Evolutionary conservation across 1,284 basidiomycete species (phyloP).

Genomic region (Boletus holoroseus): DNA sequence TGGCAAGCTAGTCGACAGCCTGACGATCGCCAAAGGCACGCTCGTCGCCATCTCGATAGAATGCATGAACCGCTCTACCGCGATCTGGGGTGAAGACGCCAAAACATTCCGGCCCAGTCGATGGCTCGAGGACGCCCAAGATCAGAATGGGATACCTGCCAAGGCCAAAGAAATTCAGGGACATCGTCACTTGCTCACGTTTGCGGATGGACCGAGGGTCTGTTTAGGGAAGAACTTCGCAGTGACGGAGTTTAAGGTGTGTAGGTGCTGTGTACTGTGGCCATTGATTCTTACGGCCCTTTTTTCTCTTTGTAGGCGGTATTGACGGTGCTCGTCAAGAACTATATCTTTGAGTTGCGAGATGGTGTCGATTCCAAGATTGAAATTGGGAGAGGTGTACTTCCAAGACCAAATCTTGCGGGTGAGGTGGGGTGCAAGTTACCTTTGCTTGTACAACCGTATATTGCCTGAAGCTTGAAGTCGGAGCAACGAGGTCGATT

Average conservation of each 20-base stretch:
- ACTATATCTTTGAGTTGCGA: constrained; percentile 20
- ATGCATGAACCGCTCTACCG: constrained; percentile 43
- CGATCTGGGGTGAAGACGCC: constrained; percentile 41
- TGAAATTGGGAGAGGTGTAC: constrained; percentile 13
- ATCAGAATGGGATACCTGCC: constrained; percentile 14
- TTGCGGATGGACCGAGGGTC: constrained; percentile 37
- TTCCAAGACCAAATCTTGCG: constrained; percentile 21
- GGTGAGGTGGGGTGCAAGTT: constrained; percentile 24
- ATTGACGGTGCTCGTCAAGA: constrained; percentile 19
- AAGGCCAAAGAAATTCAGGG: constrained; percentile 38
- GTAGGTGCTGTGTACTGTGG: background rate
- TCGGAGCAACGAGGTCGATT: too few species aligned
- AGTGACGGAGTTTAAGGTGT: constrained; percentile 45
- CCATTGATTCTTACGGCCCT: background rate
- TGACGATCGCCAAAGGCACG: constrained; percentile 43
- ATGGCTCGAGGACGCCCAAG: constrained; percentile 31
- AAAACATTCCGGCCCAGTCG: constrained; percentile 35
- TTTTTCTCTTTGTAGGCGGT: constrained; percentile 12
- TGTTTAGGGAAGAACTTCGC: constrained; percentile 43
- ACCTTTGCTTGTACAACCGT: constrained; percentile 23
- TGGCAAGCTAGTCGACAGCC: constrained; percentile 35
- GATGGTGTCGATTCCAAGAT: constrained; percentile 21
- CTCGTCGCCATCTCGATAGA: constrained; percentile 38
- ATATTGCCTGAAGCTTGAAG: constrained; percentile 1
- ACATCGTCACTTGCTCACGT: constrained; percentile 39